These are phyloP conservation scores for Sarocladium kiliense DNA, from an alignment of 2,329 filamentous ascomycete species.

Conservation along the genomic window DNA sequence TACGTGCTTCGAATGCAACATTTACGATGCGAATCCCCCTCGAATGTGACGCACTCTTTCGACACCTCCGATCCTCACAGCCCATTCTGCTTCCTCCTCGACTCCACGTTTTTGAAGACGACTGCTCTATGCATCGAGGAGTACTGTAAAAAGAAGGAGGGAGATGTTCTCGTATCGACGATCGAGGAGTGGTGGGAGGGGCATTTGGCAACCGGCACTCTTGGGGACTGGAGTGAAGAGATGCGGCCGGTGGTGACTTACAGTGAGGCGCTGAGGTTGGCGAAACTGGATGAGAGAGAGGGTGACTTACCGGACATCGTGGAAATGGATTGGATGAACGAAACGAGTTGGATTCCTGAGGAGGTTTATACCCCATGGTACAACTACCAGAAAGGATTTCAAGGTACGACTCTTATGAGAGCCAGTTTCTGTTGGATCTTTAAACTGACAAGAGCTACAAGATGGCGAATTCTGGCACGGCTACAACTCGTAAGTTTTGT, in stretches of 20 bases:
- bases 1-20: conserved; percentile 16
- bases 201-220: conserved; percentile 22
- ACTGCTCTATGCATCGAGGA: conserved; percentile 29
- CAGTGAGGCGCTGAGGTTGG: conserved; percentile 19
- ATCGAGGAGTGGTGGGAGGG: conserved; percentile 23
- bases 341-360: conserved; percentile 23
- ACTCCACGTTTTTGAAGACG: conserved; percentile 24
- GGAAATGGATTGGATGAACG: conserved; percentile 21
- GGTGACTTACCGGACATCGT: conserved; percentile 19
- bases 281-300: conserved; percentile 16
- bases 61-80: not conserved
- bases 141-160: conserved; percentile 18
- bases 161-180: conserved; percentile 14
- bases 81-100: conserved; percentile 20
- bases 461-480: not conserved
- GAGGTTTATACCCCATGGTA: conserved; percentile 34
- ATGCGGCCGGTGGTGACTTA: conserved; percentile 23
- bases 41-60: not conserved
- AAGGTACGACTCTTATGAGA: too few species aligned
- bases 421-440: not conserved
- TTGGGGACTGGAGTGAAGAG: conserved; percentile 16
- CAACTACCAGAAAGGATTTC: conserved; percentile 47
- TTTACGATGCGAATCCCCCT: conserved; percentile 16
- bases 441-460: not conserved
- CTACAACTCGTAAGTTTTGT: conserved; percentile 1